Conservation (phyloP, 331 rosid genomes). For the Acacia pycnantha region DNA sequence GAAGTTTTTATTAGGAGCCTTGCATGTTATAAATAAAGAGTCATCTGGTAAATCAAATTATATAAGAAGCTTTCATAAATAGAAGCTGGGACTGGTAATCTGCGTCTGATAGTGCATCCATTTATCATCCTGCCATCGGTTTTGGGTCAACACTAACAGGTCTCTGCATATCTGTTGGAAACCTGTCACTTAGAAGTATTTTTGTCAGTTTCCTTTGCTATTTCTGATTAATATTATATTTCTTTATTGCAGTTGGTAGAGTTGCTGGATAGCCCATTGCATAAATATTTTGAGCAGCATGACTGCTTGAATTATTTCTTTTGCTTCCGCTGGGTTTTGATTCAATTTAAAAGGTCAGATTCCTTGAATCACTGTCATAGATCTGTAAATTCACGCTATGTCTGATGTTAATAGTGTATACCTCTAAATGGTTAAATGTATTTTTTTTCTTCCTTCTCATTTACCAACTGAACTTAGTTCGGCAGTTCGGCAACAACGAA, state of each 20-base stretch:
- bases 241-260: constrained; percentile 89
- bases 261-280: constrained; percentile 84
- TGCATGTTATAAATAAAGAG: neutral
- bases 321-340: constrained; percentile 97
- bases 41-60: neutral
- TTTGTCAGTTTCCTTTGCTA: neutral
- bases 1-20: neutral
- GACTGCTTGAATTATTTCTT: constrained; percentile 98
- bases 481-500: constrained; percentile 7
- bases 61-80: neutral
- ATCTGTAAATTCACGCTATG: constrained; percentile 1
- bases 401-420: neutral
- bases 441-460: neutral
- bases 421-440: neutral
- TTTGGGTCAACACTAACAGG: constrained; percentile 7
- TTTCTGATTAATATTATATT: constrained; percentile 20
- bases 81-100: constrained; percentile 5
- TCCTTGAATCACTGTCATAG: constrained; percentile 20
- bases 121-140: constrained; percentile 15
- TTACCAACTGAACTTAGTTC: constrained; percentile 12
- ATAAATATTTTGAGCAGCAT: constrained; percentile 78
- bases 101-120: neutral
- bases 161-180: constrained; percentile 13
- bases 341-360: constrained; percentile 93
- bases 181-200: neutral